A percentile compares a stretch with the other conserved stretches of the same genome.
These are phyloP conservation scores for Barbarea vulgaris DNA, from an alignment of 345 rosid species.

Conservation along the genomic window DNA sequence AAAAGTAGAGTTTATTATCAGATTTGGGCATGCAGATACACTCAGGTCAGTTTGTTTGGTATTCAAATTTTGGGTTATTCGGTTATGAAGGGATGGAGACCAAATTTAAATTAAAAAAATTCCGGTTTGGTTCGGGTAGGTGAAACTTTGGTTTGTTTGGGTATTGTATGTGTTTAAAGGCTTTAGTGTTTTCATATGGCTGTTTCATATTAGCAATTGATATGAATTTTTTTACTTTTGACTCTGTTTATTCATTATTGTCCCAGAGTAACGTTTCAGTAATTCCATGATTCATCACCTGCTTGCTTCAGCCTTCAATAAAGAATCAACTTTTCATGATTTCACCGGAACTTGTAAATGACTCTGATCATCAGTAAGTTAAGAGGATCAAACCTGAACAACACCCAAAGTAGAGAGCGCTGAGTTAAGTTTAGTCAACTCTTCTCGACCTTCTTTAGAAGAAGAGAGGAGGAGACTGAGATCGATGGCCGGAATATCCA, in stretches of 20 bases:
- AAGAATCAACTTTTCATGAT: background rate
- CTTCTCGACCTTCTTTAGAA: constrained; percentile 38
- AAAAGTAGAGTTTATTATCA: background rate
- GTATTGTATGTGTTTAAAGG: no score
- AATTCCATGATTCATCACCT: constrained; percentile 71
- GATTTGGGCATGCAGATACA: background rate
- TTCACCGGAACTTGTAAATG: background rate
- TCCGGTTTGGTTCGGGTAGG: background rate
- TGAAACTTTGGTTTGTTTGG: no score
- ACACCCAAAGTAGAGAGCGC: constrained; percentile 68
- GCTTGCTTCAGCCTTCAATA: constrained; percentile 29
- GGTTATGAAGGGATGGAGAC: background rate
- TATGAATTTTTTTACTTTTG: background rate
- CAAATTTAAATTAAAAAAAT: background rate
- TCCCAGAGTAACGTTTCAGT: constrained; percentile 40
- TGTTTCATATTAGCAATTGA: background rate
- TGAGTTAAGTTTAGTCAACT: constrained; percentile 54
- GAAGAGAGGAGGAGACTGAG: constrained; percentile 56
- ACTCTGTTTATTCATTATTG: background rate
- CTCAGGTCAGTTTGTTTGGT: background rate
- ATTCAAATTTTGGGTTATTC: background rate
- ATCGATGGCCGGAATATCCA: constrained; percentile 58
- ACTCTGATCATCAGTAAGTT: background rate
- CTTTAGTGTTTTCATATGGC: no score
- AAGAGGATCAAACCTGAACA: constrained; percentile 55